These are phyloP conservation scores for Fraxinus floribunda DNA, from an alignment of 305 asterid genomes.

Conservation along the genomic window DNA sequence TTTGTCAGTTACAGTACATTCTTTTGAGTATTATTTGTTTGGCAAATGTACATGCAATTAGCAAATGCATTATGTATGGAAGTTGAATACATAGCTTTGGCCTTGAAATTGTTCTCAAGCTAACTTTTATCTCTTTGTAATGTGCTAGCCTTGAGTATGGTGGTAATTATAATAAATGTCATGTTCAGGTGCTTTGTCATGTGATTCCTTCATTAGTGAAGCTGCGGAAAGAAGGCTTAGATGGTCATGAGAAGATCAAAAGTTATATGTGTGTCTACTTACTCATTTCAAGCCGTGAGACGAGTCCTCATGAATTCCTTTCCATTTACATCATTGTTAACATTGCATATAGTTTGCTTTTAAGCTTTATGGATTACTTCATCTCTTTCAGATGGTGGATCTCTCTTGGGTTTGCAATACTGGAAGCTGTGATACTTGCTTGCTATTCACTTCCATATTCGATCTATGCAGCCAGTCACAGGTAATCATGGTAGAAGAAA, in stretches of 20 bases:
- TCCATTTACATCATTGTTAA: conserved; percentile 22
- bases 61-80: neutral
- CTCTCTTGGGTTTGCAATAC: conserved; percentile 84
- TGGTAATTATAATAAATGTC: conserved; percentile 17
- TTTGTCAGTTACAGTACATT: neutral
- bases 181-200: conserved; percentile 77
- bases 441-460: conserved; percentile 91
- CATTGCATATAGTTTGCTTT: conserved; percentile 9
- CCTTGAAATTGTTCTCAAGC: neutral
- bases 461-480: conserved; percentile 81
- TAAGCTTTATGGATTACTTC: conserved; percentile 25
- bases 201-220: conserved; percentile 87
- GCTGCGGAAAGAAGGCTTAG: conserved; percentile 98
- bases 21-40: neutral
- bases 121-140: conserved; percentile 14
- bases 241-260: conserved; percentile 98
- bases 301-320: conserved; percentile 37
- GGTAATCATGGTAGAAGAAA: conserved; percentile 43
- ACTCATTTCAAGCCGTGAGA: conserved; percentile 78
- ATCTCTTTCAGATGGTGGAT: conserved; percentile 90
- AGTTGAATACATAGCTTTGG: neutral
- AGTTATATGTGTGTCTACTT: conserved; percentile 97
- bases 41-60: neutral
- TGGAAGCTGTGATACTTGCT: conserved; percentile 76
- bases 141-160: conserved; percentile 7